Conservation (phyloP, 257 asterid genomes). For the Scutellaria minor region DNA sequence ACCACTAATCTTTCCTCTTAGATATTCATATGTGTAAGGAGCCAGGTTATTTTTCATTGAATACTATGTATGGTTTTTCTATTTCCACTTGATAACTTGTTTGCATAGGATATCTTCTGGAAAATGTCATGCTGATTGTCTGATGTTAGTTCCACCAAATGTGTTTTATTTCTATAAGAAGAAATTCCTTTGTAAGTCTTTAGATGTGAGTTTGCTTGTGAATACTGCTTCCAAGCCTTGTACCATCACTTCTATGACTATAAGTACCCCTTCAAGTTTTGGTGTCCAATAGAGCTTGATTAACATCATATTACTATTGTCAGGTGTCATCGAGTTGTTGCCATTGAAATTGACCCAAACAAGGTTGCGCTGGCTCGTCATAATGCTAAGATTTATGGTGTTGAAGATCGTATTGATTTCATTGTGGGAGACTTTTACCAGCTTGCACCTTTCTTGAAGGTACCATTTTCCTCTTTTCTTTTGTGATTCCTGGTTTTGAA, state of each 20-base stretch:
- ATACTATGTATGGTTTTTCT: neutral
- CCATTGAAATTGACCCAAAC: constrained; percentile 81
- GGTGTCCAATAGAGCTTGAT: constrained; percentile 20
- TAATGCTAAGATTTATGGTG: constrained; percentile 89
- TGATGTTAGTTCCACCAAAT: neutral
- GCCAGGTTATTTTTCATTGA: neutral
- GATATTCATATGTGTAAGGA: neutral
- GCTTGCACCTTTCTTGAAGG: constrained; percentile 83
- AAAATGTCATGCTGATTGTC: neutral
- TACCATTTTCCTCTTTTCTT: constrained; percentile 25
- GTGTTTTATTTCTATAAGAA: no score
- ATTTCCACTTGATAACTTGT: no score
- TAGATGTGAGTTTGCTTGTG: constrained; percentile 7
- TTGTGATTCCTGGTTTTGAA: neutral
- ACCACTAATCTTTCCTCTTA: no score
- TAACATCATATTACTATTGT: constrained; percentile 26
- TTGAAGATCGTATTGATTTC: constrained; percentile 77
- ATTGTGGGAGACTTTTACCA: constrained; percentile 84
- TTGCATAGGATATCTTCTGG: neutral
- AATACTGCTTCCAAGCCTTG: neutral
- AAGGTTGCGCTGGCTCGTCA: constrained; percentile 62
- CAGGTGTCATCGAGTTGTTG: constrained; percentile 78
- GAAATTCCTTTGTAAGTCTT: neutral
- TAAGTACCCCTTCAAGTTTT: neutral
- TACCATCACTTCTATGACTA: no score